phyloP scores from a whole-genome alignment of 257 asterid species.

The Oldenlandia corymbosa region DNA sequence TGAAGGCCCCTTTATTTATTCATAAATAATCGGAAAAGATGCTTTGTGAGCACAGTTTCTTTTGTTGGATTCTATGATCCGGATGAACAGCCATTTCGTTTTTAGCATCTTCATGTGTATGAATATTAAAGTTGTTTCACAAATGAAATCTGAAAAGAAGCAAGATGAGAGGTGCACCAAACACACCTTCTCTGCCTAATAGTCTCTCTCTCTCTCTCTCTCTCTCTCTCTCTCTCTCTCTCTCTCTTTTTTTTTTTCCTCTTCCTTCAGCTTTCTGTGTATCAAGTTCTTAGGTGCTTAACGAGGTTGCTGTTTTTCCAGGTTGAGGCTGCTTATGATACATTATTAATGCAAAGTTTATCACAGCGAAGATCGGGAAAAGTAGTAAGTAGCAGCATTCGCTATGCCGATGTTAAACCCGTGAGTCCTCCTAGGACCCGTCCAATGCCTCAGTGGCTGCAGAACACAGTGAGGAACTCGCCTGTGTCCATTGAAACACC shows the following conservation, averaged over 20 bases:
- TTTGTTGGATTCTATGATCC: not conserved
- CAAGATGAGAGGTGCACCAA: no score
- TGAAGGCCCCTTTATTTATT: not conserved
- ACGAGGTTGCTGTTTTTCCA: slow-evolving; percentile 25
- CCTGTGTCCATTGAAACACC: slow-evolving; percentile 74
- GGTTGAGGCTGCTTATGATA: slow-evolving; percentile 99
- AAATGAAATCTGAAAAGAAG: no score
- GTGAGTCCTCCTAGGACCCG: slow-evolving; percentile 48
- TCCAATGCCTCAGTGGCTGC: slow-evolving; percentile 88
- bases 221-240: no score
- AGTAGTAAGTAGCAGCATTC: slow-evolving; percentile 63
- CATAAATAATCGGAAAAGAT: not conserved
- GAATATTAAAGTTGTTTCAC: no score
- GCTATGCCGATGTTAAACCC: slow-evolving; percentile 91
- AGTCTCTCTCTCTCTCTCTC: no score
- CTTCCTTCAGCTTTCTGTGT: no score
- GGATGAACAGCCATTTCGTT: no score
- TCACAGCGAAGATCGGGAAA: slow-evolving; percentile 87
- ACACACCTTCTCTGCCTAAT: not conserved
- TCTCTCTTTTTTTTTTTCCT: no score
- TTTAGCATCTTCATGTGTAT: no score
- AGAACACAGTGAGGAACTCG: slow-evolving; percentile 44
- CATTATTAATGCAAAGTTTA: slow-evolving; percentile 88
- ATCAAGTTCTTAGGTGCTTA: slow-evolving; percentile 13
- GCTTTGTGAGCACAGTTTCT: not conserved